A percentile compares a stretch with the other conserved stretches of the same genome.
Conservation (phyloP, 2,329 filamentous ascomycete genomes). For the Phoma sp. region DNA sequence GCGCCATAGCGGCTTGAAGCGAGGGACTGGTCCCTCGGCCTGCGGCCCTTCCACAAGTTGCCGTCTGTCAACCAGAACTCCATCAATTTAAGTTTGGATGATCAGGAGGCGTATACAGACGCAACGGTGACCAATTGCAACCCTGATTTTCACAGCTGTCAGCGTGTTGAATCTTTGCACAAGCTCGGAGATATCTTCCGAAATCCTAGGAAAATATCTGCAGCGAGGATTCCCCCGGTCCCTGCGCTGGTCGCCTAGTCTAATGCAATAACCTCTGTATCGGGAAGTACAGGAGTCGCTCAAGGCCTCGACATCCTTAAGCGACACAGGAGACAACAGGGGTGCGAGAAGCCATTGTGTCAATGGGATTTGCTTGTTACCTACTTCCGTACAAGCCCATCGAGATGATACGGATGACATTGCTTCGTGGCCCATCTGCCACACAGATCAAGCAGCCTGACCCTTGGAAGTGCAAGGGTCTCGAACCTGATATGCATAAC, state of each 20-base stretch:
- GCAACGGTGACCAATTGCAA: too few species aligned
- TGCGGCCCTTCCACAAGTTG: conserved; percentile 1
- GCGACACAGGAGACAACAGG: not conserved
- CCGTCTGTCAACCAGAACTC: conserved; percentile 2
- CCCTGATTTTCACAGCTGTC: too few species aligned
- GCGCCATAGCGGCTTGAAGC: conserved; percentile 14
- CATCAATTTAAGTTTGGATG: not conserved
- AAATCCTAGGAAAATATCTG: not conserved
- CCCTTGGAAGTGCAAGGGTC: not conserved
- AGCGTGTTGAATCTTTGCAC: too few species aligned
- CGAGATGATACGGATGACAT: too few species aligned
- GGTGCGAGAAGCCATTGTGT: too few species aligned
- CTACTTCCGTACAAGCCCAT: too few species aligned
- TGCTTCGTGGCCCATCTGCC: not conserved
- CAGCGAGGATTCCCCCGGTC: not conserved
- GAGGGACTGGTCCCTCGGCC: conserved; percentile 5
- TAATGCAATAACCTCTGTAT: conserved; percentile 4
- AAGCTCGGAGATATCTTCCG: too few species aligned
- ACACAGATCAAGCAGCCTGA: not conserved
- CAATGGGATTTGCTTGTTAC: not conserved
- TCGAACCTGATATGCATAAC: not conserved
- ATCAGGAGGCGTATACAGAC: not conserved
- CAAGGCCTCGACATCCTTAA: not conserved
- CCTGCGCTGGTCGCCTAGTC: conserved; percentile 4
- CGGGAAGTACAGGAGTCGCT: conserved; percentile 3